A percentile compares a stretch with the other conserved stretches of the same genome.
Conservation (phyloP, 495 filamentous ascomycete species). For the Penicillium waksmanii region DNA sequence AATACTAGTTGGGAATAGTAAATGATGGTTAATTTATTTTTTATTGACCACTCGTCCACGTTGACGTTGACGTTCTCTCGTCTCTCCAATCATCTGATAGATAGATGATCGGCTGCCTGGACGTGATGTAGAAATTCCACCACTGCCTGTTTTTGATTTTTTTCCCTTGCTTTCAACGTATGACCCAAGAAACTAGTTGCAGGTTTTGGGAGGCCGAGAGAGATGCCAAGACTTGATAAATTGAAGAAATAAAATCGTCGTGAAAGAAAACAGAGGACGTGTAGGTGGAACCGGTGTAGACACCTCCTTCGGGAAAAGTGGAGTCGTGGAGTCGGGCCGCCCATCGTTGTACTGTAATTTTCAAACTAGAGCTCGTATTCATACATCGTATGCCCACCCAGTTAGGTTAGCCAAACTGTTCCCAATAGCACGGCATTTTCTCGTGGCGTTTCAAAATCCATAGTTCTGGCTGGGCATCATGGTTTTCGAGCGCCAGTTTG, state of each 20-base stretch:
- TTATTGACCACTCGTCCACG: background rate
- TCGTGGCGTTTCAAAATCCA: constrained; percentile 4
- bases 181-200: constrained; percentile 3
- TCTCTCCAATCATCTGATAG: background rate
- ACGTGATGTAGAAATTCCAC: constrained; percentile 5
- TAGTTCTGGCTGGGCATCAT: background rate
- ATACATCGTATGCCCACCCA: background rate
- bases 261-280: constrained; percentile 1
- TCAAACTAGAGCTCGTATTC: constrained; percentile 4
- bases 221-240: background rate
- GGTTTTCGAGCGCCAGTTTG: background rate
- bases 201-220: background rate
- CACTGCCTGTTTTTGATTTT: background rate
- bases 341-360: constrained; percentile 20
- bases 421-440: background rate
- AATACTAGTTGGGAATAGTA: background rate
- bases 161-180: background rate
- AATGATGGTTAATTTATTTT: background rate
- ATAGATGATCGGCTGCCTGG: background rate
- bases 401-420: no score
- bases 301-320: constrained; percentile 5
- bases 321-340: constrained; percentile 8
- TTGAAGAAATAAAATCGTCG: background rate
- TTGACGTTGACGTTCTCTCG: no score
- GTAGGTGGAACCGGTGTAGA: background rate